Percentiles rank a stretch among this genome's conserved stretches.
Conservation (phyloP, 805 yeast species). For the Wickerhamomyces tratensis region DNA sequence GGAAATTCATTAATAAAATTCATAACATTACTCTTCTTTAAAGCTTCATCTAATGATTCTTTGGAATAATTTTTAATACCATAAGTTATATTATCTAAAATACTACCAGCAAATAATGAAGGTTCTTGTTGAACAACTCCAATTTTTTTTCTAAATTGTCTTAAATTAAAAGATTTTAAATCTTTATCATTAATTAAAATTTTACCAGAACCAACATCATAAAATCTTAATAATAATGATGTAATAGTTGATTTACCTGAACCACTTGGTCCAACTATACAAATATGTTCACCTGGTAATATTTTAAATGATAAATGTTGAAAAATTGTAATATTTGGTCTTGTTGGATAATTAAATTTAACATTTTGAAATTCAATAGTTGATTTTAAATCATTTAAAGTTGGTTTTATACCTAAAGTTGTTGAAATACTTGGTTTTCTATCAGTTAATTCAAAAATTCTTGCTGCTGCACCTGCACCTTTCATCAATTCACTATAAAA, state of each 20-base stretch:
- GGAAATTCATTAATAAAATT: constrained; percentile 70
- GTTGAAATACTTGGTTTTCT: constrained; percentile 65
- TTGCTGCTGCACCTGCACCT: constrained; percentile 92
- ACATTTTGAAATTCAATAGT: constrained; percentile 55
- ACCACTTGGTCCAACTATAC: constrained; percentile 96
- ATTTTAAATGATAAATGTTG: constrained; percentile 48
- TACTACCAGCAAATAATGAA: constrained; percentile 74
- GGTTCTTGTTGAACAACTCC: constrained; percentile 97
- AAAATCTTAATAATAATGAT: constrained; percentile 70
- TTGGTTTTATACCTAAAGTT: constrained; percentile 43
- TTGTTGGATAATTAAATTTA: constrained; percentile 73
- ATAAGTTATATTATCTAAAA: constrained; percentile 75
- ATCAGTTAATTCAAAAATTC: constrained; percentile 81
- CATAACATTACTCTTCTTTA: constrained; percentile 63
- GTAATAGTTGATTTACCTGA: constrained; percentile 90
- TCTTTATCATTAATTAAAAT: constrained; percentile 58
- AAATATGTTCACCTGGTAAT: constrained; percentile 75
- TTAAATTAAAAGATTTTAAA: constrained; percentile 56
- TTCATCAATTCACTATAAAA: constrained; percentile 94
- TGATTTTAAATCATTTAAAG: constrained; percentile 21
- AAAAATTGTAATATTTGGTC: constrained; percentile 65
- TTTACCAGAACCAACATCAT: constrained; percentile 64
- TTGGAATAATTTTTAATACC: constrained; percentile 50
- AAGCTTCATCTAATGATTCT: constrained; percentile 51
- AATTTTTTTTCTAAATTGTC: constrained; percentile 59